Percentiles rank a stretch among this genome's conserved stretches.
These are phyloP conservation scores for Globisporangium paddicum DNA, from an alignment of 352 stramenopile species.

Conservation along the genomic window DNA sequence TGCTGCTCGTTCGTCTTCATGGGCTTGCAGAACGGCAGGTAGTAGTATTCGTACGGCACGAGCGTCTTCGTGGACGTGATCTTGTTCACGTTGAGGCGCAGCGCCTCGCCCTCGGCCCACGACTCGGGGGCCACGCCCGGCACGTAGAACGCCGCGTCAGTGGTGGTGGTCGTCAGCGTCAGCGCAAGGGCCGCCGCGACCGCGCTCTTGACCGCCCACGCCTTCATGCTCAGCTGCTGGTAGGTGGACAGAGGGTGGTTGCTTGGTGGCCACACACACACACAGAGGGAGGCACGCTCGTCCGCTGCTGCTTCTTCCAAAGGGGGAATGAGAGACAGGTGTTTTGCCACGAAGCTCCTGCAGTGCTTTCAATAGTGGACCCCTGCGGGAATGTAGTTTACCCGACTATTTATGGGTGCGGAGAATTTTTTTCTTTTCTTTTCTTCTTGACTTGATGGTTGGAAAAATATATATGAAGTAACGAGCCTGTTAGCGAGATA, in stretches of 20 bases:
- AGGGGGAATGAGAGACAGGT: too few relatives aligned
- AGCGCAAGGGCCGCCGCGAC: slow-evolving; percentile 18
- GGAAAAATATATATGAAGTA: too few relatives aligned
- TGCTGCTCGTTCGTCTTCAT: slow-evolving; percentile 77
- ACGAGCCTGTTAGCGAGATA: too few relatives aligned
- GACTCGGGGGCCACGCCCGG: slow-evolving; percentile 81
- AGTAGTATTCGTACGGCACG: slow-evolving; percentile 99
- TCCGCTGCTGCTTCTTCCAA: too few relatives aligned
- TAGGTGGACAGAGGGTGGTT: background rate
- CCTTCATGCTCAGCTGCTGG: slow-evolving; percentile 6
- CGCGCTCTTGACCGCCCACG: slow-evolving; percentile 2
- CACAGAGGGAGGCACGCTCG: too few relatives aligned
- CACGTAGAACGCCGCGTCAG: slow-evolving; percentile 75
- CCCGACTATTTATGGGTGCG: too few relatives aligned
- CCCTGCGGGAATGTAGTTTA: too few relatives aligned
- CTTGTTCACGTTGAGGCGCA: slow-evolving; percentile 97
- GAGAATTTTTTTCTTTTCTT: too few relatives aligned
- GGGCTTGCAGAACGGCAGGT: slow-evolving; percentile 92
- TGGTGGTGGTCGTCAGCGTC: slow-evolving; percentile 4
- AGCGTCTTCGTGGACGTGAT: slow-evolving; percentile 98
- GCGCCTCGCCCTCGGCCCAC: slow-evolving; percentile 72
- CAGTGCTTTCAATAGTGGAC: too few relatives aligned
- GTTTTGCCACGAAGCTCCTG: too few relatives aligned
- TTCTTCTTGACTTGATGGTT: too few relatives aligned
- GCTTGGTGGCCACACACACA: too few relatives aligned